Conservation (phyloP, 2,329 filamentous ascomycete genomes). For the Sporothrix schenckii region DNA sequence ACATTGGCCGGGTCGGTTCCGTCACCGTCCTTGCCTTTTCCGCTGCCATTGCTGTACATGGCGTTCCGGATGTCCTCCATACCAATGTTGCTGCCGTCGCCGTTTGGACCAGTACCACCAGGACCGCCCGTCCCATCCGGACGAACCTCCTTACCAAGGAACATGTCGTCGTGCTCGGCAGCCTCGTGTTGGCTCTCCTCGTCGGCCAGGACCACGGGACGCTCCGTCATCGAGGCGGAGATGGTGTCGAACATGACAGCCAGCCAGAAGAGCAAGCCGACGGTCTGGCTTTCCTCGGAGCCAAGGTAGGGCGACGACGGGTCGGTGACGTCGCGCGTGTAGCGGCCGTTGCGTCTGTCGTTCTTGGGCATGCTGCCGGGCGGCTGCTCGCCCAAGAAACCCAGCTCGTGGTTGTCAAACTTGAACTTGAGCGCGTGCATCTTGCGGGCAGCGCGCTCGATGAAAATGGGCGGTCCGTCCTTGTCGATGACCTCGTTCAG, state of each 20-base stretch:
- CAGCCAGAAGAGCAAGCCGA: constrained; percentile 61
- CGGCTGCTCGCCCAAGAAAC: constrained; percentile 18
- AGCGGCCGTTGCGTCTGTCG: constrained; percentile 6
- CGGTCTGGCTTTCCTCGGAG: constrained; percentile 46
- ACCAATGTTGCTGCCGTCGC: neutral
- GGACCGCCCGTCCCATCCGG: neutral
- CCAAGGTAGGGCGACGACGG: constrained; percentile 1
- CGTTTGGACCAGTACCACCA: neutral
- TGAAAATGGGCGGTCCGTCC: constrained; percentile 43
- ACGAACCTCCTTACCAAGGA: constrained; percentile 32
- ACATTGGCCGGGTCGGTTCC: neutral
- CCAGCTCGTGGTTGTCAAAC: constrained; percentile 39
- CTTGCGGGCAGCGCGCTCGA: constrained; percentile 47
- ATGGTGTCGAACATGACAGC: constrained; percentile 63
- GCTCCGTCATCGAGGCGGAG: constrained; percentile 55
- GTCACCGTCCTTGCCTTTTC: neutral
- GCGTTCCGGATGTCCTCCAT: neutral
- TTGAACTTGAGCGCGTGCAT: constrained; percentile 46
- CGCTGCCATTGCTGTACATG: neutral
- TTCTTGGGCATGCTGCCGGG: constrained; percentile 6
- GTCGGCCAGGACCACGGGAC: constrained; percentile 46
- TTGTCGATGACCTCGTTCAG: constrained; percentile 36
- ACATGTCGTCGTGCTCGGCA: constrained; percentile 35
- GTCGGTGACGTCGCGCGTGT: constrained; percentile 28
- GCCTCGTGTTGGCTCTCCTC: constrained; percentile 48